Conservation (phyloP, 176 grass and related monocot genomes). For the Carex parvula region DNA sequence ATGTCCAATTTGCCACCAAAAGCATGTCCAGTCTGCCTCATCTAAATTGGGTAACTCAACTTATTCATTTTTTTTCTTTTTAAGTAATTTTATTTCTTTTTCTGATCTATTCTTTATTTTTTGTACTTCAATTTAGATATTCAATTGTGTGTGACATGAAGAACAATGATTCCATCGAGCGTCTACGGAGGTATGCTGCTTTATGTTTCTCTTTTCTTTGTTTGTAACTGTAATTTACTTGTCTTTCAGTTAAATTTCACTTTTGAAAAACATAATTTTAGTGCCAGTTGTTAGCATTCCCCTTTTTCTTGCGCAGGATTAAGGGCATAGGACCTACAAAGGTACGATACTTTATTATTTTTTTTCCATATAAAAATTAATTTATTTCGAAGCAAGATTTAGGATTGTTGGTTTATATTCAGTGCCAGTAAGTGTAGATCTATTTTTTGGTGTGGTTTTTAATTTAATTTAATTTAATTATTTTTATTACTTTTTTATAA, state of each 20-base stretch:
- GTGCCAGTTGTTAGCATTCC: neutral
- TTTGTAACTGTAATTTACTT: neutral
- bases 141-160: constrained; percentile 82
- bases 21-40: neutral
- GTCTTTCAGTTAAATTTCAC: neutral
- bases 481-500: too few relatives aligned
- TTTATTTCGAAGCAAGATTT: constrained; percentile 13
- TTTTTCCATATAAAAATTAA: constrained; percentile 20
- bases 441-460: neutral
- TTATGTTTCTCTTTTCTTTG: constrained; percentile 12
- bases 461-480: neutral
- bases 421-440: neutral
- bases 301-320: constrained; percentile 49
- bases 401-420: neutral
- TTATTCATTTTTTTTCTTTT: neutral
- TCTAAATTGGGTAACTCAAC: neutral
- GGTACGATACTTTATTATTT: constrained; percentile 36
- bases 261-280: constrained; percentile 1
- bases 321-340: constrained; percentile 82
- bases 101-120: neutral
- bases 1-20: neutral
- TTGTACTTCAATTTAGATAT: constrained; percentile 37
- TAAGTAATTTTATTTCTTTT: neutral
- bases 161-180: constrained; percentile 70
- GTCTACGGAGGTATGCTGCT: constrained; percentile 57